These are phyloP conservation scores for Neoarthrinium moseri DNA, from an alignment of 2,329 filamentous ascomycete genomes.

Conservation along the genomic window DNA sequence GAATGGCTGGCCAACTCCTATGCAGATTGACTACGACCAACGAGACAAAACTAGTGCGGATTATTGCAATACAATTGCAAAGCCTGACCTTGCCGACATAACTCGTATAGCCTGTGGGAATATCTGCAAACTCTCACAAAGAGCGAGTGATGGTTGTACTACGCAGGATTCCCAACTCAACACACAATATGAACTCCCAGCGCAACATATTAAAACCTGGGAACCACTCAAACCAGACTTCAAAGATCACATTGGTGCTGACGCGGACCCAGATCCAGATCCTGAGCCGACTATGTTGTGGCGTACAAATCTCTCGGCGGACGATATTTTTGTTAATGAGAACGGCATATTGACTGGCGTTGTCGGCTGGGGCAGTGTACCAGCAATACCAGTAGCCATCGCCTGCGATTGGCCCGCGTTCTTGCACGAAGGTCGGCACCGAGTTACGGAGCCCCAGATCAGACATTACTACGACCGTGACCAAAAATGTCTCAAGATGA, in stretches of 20 bases:
- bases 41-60: too few relatives aligned
- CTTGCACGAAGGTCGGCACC: conserved; percentile 22
- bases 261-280: not conserved
- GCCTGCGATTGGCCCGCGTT: conserved; percentile 29
- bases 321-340: conserved; percentile 33
- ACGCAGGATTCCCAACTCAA: too few relatives aligned
- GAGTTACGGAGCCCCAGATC: conserved; percentile 13
- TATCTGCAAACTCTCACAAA: too few relatives aligned
- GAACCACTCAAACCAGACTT: not conserved
- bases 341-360: conserved; percentile 26
- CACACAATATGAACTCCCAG: not conserved
- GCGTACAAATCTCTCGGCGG: conserved; percentile 28
- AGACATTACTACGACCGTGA: conserved; percentile 6
- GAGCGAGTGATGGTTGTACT: too few relatives aligned
- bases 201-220: not conserved
- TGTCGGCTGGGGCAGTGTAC: conserved; percentile 32
- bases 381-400: conserved; percentile 27
- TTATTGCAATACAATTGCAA: too few relatives aligned
- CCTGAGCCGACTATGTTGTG: conserved; percentile 24
- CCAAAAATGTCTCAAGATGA: conserved; percentile 5
- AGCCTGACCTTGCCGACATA: too few relatives aligned
- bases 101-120: too few relatives aligned
- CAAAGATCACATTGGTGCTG: not conserved
- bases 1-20: too few relatives aligned
- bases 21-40: too few relatives aligned